phyloP scores from a whole-genome alignment of 495 filamentous ascomycete species.

The Terfezia boudieri region DNA sequence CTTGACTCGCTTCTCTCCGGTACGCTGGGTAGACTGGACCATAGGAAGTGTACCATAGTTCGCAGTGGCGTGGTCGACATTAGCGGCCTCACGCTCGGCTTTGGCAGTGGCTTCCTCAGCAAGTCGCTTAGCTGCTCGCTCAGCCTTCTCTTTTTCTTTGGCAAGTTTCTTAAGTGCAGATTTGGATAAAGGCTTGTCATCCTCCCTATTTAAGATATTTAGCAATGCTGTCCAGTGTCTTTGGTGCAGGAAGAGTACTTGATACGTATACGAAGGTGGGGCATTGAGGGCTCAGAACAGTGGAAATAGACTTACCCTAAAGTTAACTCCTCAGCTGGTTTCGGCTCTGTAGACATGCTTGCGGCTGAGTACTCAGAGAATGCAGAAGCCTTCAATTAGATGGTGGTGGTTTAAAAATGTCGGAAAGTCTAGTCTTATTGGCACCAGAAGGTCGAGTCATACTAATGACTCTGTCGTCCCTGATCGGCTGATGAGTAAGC shows the following conservation, averaged over 20 bases:
- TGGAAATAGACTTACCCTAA: background rate
- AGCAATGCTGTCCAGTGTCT: background rate
- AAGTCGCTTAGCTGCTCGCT: slow-evolving; percentile 10
- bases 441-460: too few relatives aligned
- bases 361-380: too few relatives aligned
- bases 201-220: background rate
- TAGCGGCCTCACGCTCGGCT: slow-evolving; percentile 17
- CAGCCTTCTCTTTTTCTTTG: slow-evolving; percentile 16
- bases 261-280: background rate
- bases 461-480: too few relatives aligned
- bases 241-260: background rate
- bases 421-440: too few relatives aligned
- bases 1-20: slow-evolving; percentile 7
- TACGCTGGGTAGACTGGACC: slow-evolving; percentile 17
- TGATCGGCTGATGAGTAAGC: too few relatives aligned
- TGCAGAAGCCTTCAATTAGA: too few relatives aligned
- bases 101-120: slow-evolving; percentile 9
- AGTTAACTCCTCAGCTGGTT: background rate
- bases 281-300: background rate
- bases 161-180: slow-evolving; percentile 13
- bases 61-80: slow-evolving; percentile 12
- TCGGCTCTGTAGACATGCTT: background rate
- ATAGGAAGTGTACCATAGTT: slow-evolving; percentile 14
- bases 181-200: slow-evolving; percentile 15
- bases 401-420: too few relatives aligned